Evolutionary conservation across 306 rosid genomes (phyloP), one percentile per base, ranked within the genome.

Genomic region (Myrica gale): DNA sequence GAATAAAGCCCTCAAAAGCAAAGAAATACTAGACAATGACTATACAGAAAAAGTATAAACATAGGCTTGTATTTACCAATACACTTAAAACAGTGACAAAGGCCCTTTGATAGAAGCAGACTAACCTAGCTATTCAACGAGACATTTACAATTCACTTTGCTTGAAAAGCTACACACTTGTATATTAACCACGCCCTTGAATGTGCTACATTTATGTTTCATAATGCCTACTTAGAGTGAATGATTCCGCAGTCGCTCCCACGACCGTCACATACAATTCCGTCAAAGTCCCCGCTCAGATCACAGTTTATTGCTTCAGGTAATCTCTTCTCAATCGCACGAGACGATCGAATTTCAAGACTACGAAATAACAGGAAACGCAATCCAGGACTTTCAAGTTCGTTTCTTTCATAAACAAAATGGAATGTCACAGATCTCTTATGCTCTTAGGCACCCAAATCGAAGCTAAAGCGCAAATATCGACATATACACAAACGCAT

Each of bases 381-480:
- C 12, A 50, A 68, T 56, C 44, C 46, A 46, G 39, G 56, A 11
- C 68, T 2, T 79, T 46, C 54, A 81, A 32, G 75, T 21, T 21
- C 66, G 26, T 60, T 60, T 60, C 42, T 10, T 10, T 23, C 16
- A 60, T 55, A 5, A 70, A 61, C 39, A 69, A 56, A 51, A 17
- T 42, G 53, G 16, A 63, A 21, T 37, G 37, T 60, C 41, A 72
- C 51, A 74, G 74, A 58, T 54, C 72, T 56, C 42, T 50, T 74
- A 58, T 26, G 13, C 4, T 51, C 44, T 48, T 1, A 23, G 9
- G 63, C 62, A 79, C 37, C 42, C 74, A 9, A 56, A 84, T 44
- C 5, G 73, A 63, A 23, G 57, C 37, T 72, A 56, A 75, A 80
- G 42, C 37, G 37, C 37, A 32, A 12, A 69, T 72, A 86, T 2